Percentiles rank a stretch among this genome's conserved stretches.
phyloP scores from a whole-genome alignment of 2,329 filamentous ascomycete species.

The Alternaria ventricosa region DNA sequence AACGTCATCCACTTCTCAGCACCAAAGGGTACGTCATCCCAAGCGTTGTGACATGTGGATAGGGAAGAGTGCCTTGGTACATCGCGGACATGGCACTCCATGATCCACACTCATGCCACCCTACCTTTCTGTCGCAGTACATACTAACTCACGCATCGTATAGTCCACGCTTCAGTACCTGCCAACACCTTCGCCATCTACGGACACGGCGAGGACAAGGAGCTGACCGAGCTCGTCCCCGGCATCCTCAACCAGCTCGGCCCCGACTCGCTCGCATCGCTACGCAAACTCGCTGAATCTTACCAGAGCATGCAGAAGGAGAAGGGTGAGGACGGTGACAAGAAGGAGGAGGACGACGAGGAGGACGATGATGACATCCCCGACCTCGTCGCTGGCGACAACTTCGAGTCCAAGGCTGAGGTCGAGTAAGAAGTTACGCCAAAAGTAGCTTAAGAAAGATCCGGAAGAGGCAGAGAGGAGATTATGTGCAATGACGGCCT shows the following conservation, averaged over 20 bases:
- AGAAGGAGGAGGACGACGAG: constrained; percentile 69
- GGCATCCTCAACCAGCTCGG: constrained; percentile 99
- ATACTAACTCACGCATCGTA: constrained; percentile 14
- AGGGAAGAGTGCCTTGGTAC: not conserved
- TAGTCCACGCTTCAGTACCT: constrained; percentile 95
- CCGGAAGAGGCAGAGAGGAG: constrained; percentile 25
- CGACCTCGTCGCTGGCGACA: constrained; percentile 94
- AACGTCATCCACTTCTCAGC: constrained; percentile 99
- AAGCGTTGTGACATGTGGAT: not conserved
- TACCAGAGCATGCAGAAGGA: constrained; percentile 99
- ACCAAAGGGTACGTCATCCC: constrained; percentile 79
- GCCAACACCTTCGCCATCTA: constrained; percentile 99
- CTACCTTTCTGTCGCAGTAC: not conserved
- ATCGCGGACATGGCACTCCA: not conserved
- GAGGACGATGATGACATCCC: constrained; percentile 86
- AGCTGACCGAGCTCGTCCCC: constrained; percentile 98
- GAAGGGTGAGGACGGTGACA: constrained; percentile 72
- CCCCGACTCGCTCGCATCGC: constrained; percentile 94
- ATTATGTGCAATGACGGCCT: constrained; percentile 28
- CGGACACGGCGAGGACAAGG: constrained; percentile 98
- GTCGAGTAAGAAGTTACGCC: constrained; percentile 71
- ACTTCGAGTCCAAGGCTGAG: constrained; percentile 87
- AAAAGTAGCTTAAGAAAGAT: constrained; percentile 16
- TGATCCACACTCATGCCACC: not conserved
- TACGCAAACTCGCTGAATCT: constrained; percentile 98